Conservation (phyloP, 345 rosid genomes). For the Salix arbutifolia region DNA sequence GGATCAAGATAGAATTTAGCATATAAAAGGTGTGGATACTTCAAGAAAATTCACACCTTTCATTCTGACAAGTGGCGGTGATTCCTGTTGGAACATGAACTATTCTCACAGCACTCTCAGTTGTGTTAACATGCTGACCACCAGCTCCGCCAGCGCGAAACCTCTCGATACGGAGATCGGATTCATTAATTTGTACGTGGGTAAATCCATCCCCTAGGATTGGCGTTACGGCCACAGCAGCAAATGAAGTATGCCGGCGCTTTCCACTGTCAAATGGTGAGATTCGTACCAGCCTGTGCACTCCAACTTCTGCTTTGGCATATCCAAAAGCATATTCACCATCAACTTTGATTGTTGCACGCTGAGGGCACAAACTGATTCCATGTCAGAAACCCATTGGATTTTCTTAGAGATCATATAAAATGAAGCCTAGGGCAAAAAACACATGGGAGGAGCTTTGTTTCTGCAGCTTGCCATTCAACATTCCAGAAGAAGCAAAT, state of each 20-base stretch:
- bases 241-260: conserved; percentile 91
- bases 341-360: conserved; percentile 90
- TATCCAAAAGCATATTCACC: conserved; percentile 94
- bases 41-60: conserved; percentile 46
- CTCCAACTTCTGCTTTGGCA: conserved; percentile 96
- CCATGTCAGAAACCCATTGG: conserved; percentile 2
- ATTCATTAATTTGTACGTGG: conserved; percentile 76
- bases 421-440: background rate
- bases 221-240: conserved; percentile 98
- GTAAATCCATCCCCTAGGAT: conserved; percentile 71
- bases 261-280: conserved; percentile 90
- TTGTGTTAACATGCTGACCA: conserved; percentile 87
- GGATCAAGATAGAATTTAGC: background rate
- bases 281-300: conserved; percentile 90
- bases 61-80: conserved; percentile 86
- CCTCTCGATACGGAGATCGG: conserved; percentile 84
- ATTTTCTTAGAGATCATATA: background rate
- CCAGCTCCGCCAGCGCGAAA: conserved; percentile 92
- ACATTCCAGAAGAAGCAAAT: background rate
- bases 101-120: conserved; percentile 94
- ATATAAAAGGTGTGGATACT: background rate
- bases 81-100: conserved; percentile 87
- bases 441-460: background rate
- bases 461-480: conserved; percentile 4
- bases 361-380: conserved; percentile 42